Base-by-base conservation (phyloP, 2,329 filamentous ascomycete genomes). In the Aspergillus transmontanensis region DNA sequence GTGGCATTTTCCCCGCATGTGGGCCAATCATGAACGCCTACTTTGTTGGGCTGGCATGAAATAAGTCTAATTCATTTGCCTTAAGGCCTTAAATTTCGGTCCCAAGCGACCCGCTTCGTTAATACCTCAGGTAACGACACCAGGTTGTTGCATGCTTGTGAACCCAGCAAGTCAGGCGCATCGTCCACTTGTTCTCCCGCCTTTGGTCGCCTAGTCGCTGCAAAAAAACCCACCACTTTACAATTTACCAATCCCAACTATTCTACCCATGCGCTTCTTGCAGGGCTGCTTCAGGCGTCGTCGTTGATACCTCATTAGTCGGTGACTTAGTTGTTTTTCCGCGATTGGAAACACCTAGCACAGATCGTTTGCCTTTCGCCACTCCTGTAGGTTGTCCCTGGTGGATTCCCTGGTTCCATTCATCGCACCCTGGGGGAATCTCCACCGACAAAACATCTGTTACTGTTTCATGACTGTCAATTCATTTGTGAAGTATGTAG, bases 181-280 rank as follows among this genome's bases (percentile, higher is more conserved):
- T 61, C 59, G 63, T 66, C 66, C 66, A 68, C 66, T 68, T 68
- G 64, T 63, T 61, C 64, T 19, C 57, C 59, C 45, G 30, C 57
- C 60, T 68, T 39, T 68, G 66, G 66, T 51, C 57, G 64, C 60
- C 53, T 60, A 32, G 51, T 58, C n/a, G 43, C 54, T 34, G 32
- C 46, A 48, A 56, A 30, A 30, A 23, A 23, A 12, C 45, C 58
- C 43, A 6, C 41, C 58, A 48, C 60, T 32, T 34, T 21, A 46
- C 32, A 51, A 57, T 57, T 43, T 50, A 53, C 50, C 14, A 14
- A 10, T 19, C 59, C 21, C 23, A 48, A 39, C 12, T 30, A 21
- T 39, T 55, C 46, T 12, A 11, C 34, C 10, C 41, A 36, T 50
- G 26, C 46, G 14, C 28, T 30, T 51, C 51, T 23, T 36, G 51